Evolutionary conservation across 2,329 filamentous ascomycete genomes (phyloP).

Genomic region (Aureobasidium sp.): DNA sequence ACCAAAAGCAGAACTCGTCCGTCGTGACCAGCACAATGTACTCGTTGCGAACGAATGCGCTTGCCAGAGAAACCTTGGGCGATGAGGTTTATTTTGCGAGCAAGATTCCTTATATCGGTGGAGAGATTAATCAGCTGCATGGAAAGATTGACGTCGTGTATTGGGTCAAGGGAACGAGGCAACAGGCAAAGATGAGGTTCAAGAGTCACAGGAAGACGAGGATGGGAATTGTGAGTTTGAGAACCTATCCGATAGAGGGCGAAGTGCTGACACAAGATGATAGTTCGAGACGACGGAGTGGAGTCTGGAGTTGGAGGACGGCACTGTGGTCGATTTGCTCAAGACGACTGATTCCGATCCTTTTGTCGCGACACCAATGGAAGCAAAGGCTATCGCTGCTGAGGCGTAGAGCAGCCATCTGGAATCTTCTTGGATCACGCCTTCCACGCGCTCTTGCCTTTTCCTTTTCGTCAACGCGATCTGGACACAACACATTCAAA

Average conservation of each 20-base stretch:
- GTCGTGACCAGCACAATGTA: constrained; percentile 81
- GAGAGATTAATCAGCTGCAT: constrained; percentile 85
- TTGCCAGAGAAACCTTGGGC: constrained; percentile 69
- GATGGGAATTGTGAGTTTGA: constrained; percentile 43
- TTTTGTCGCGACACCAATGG: constrained; percentile 38
- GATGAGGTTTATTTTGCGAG: constrained; percentile 52
- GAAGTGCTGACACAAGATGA: constrained; percentile 14
- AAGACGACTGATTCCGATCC: constrained; percentile 56
- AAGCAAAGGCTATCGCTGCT: constrained; percentile 6
- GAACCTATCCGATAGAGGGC: background rate
- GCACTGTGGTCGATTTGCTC: constrained; percentile 65
- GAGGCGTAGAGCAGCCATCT: background rate
- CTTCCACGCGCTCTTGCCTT: background rate
- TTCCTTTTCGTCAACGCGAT: background rate
- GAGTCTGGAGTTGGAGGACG: constrained; percentile 65
- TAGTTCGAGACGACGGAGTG: constrained; percentile 85
- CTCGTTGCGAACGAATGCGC: constrained; percentile 71
- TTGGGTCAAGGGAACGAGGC: constrained; percentile 71
- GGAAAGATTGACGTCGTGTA: constrained; percentile 84
- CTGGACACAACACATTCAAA: background rate
- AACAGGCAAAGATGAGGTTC: constrained; percentile 69
- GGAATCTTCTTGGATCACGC: background rate
- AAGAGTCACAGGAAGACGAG: constrained; percentile 62
- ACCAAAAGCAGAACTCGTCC: constrained; percentile 87
- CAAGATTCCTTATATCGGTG: constrained; percentile 41